Evolutionary conservation across 2,329 filamentous ascomycete genomes (phyloP).

Genomic region (Gliomastix tumulicola): DNA sequence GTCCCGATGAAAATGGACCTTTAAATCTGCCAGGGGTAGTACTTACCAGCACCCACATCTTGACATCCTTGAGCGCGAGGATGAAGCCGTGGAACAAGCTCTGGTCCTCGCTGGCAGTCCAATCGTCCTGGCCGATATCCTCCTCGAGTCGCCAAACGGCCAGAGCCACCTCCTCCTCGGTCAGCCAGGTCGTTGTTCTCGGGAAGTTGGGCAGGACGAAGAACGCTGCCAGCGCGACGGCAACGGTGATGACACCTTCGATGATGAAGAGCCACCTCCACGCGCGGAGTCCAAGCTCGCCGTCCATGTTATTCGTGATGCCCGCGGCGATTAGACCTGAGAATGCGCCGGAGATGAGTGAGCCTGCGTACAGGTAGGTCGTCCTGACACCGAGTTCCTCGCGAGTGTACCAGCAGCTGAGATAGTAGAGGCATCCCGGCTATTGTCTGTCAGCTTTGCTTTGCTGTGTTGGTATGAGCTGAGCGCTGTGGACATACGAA

Average conservation of each 20-base stretch:
- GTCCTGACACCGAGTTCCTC: conserved; percentile 61
- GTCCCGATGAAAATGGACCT: conserved; percentile 46
- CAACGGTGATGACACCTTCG: conserved; percentile 59
- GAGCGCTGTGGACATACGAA: conserved; percentile 30
- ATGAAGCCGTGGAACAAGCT: conserved; percentile 37
- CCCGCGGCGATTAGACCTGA: conserved; percentile 59
- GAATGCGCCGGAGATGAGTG: conserved; percentile 65
- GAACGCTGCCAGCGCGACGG: conserved; percentile 47
- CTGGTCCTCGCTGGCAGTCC: conserved; percentile 7
- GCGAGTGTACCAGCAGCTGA: conserved; percentile 62
- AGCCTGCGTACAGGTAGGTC: conserved; percentile 60
- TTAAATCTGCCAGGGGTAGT: too few relatives aligned
- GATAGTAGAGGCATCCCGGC: conserved; percentile 57
- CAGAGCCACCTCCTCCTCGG: conserved; percentile 43
- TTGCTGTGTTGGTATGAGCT: too few relatives aligned
- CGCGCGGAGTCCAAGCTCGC: conserved; percentile 48
- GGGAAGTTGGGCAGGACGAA: conserved; percentile 41
- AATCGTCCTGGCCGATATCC: conserved; percentile 58
- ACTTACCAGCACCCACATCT: conserved; percentile 51
- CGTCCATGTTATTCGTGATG: conserved; percentile 60
- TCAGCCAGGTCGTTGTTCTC: conserved; percentile 31
- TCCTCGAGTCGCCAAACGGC: conserved; percentile 56
- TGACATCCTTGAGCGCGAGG: conserved; percentile 49
- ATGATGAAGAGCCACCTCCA: conserved; percentile 55
- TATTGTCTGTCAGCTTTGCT: conserved; percentile 2